phyloP scores from a whole-genome alignment of 805 yeast genomes.

The Candida montana region DNA sequence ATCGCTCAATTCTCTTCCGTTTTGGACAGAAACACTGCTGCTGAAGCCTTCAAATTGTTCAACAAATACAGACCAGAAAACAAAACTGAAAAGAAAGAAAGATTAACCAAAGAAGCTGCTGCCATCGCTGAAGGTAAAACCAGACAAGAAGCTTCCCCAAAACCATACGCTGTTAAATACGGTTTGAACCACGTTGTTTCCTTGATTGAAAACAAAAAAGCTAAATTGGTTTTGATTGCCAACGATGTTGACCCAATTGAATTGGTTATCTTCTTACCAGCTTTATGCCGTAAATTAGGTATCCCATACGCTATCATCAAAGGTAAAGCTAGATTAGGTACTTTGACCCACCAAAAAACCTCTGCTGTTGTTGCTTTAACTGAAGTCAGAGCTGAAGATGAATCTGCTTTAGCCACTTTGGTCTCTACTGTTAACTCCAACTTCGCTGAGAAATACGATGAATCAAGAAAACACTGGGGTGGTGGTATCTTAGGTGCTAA shows the following conservation, averaged over 20 bases:
- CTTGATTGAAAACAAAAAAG: constrained; percentile 96
- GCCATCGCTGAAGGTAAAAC: constrained; percentile 98
- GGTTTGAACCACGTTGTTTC: constrained; percentile 99
- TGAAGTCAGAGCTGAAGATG: constrained; percentile 92
- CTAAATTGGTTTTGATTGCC: constrained; percentile 94
- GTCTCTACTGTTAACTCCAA: constrained; percentile 90
- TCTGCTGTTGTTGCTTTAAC: constrained; percentile 96
- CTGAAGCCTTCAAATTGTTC: constrained; percentile 93
- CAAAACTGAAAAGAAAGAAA: constrained; percentile 95
- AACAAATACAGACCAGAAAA: constrained; percentile 99
- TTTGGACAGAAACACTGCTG: constrained; percentile 98
- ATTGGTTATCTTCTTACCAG: constrained; percentile 95
- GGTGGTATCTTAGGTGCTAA: constrained; percentile 98
- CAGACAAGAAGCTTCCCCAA: constrained; percentile 93
- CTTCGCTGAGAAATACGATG: constrained; percentile 93
- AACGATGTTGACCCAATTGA: constrained; percentile 99
- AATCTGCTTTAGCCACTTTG: constrained; percentile 88
- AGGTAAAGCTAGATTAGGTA: constrained; percentile 98
- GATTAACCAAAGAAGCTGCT: constrained; percentile 98
- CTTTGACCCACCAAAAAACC: constrained; percentile 95
- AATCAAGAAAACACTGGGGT: constrained; percentile 98
- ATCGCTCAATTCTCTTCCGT: constrained; percentile 94
- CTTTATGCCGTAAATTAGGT: constrained; percentile 99
- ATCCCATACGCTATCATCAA: constrained; percentile 97
- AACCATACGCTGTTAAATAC: constrained; percentile 95